phyloP scores from a whole-genome alignment of 306 rosid species.

The Vachellia collinsii region DNA sequence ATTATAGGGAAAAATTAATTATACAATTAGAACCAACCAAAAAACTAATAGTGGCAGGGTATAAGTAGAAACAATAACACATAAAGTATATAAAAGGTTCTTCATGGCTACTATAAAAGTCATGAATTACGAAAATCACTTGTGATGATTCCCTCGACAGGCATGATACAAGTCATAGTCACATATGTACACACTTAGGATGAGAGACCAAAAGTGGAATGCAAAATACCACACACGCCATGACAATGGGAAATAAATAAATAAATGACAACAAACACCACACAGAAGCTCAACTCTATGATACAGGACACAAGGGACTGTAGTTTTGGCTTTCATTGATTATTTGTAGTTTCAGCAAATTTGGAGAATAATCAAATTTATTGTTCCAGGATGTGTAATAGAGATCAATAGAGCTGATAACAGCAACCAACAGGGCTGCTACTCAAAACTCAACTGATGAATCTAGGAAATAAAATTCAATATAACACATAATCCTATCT shows the following conservation, averaged over 20 bases:
- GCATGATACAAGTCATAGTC: conserved; percentile 19
- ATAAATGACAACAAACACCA: neutral
- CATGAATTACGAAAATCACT: conserved; percentile 20
- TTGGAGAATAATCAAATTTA: neutral
- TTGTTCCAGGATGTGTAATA: neutral
- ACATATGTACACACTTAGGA: conserved; percentile 11
- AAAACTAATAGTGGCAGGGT: conserved; percentile 28
- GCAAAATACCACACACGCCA: neutral
- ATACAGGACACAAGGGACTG: neutral
- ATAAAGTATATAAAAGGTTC: neutral
- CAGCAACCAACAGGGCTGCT: neutral
- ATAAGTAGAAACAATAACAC: conserved; percentile 18
- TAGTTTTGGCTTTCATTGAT: neutral
- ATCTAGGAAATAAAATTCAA: neutral
- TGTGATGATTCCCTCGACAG: conserved; percentile 20
- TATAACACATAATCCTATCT: no score
- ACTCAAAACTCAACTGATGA: neutral
- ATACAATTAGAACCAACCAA: conserved; percentile 22
- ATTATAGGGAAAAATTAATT: conserved; percentile 25
- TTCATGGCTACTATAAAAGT: conserved; percentile 12
- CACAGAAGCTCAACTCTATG: conserved; percentile 6
- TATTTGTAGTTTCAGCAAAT: neutral
- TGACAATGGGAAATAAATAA: neutral
- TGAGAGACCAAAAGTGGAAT: neutral
- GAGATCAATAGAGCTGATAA: neutral